Evolutionary conservation across 768 basidiomycete species (phyloP), one percentile per base, ranked within the genome.

Genomic region (Naganishia kalamii): DNA sequence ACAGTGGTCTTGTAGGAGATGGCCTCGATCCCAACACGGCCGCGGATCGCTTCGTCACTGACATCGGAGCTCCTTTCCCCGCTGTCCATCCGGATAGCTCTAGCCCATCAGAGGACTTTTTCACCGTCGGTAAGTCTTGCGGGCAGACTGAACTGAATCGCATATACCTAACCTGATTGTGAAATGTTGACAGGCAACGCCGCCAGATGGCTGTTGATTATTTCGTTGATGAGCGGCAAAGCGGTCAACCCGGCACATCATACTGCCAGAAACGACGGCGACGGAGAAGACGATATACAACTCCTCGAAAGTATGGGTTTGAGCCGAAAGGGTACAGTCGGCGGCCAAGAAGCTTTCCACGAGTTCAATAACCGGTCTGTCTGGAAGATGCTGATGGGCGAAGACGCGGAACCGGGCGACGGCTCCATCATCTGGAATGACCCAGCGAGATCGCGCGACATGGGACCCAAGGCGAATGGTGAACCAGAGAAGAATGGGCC

Each of bases 341-440:
- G 66, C 29, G 68, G 69, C 6, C 57, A 52, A 35, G 70, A 68
- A 23, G 30, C 72, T 27, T 48, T 77, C 63, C 37, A 62, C 15
- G 66, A 70, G 49, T 69, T 54, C 8, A 64, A 71, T 30, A 70
- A 69, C 5, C 32, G 60, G 40, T 71, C 72, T 62, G 76, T 78
- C 1, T 78, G 76, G 76, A 68, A 71, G 59, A 73, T 78, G 74
- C 69, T 78, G 40, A 78, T 78, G 75, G 72, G 74, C 0, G 60
- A 71, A 13, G 75, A 76, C 62, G 60, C 70, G 62, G 41, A 69
- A 7, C 64, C 73, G 29, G 75, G 72, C 0, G 75, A 78, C 48
- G 76, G 71, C 21, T 32, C 33, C 13, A 59, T 67, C 48, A 52
- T 67, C 21, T 44, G 41, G 48, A 54, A 44, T 30, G 54, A 59